Percentiles rank a stretch among this genome's conserved stretches.
Evolutionary conservation across 2,329 filamentous ascomycete genomes (phyloP).

Genomic region (Ophiostoma ulmi): DNA sequence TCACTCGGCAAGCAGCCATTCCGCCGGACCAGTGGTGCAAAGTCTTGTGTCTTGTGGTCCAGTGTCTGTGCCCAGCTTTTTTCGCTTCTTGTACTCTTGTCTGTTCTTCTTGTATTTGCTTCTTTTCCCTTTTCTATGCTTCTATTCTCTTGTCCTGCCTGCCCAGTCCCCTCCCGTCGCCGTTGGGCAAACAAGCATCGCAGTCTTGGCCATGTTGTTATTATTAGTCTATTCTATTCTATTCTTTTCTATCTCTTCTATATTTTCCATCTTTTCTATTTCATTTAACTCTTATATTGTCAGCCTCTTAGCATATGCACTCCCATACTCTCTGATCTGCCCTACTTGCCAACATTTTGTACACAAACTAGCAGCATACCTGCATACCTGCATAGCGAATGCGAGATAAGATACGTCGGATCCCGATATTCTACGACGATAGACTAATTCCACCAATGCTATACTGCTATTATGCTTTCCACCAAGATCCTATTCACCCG

Average conservation of each 20-base stretch:
- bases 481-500: background rate
- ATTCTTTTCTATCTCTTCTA: background rate
- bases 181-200: constrained; percentile 2
- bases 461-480: background rate
- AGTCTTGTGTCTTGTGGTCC: background rate
- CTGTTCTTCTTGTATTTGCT: background rate
- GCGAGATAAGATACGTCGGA: too few relatives aligned
- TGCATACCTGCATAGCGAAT: too few relatives aligned
- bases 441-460: too few relatives aligned
- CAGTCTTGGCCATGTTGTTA: background rate
- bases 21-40: background rate
- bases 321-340: too few relatives aligned
- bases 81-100: background rate
- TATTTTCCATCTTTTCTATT: background rate
- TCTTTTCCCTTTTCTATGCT: background rate
- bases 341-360: too few relatives aligned
- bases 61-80: background rate
- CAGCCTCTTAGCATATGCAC: background rate
- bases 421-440: too few relatives aligned
- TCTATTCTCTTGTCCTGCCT: background rate
- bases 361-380: too few relatives aligned
- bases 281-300: background rate
- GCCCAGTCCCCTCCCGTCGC: background rate
- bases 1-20: background rate
- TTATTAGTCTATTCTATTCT: background rate